Evolutionary conservation across 352 stramenopile species (phyloP), one percentile per base, ranked within the genome.

Genomic region (Globisporangium spiculum): DNA sequence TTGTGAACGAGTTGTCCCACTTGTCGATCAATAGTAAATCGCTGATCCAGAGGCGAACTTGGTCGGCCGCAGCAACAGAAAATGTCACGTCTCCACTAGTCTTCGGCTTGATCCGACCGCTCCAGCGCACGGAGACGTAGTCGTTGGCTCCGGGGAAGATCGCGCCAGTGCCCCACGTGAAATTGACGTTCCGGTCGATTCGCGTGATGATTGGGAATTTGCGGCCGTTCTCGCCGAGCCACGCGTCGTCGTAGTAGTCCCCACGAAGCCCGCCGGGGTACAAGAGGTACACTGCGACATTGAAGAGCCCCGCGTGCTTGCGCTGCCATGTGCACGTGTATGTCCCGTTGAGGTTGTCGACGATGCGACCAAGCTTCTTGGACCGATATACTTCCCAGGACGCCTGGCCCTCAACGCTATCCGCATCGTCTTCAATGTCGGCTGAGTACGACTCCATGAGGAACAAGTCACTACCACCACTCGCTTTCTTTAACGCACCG

Each of bases 171-270:
- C 72, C 76, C 86, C 86, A 93, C 34, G 83, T 92, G 58, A 94
- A 93, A 61, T 92, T 95, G 4, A 93, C 60, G 27, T 86, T 65
- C 4, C 74, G 74, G 72, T 93, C 87, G 46, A 92, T 81, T 2
- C 86, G 83, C 8, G 74, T 76, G 27, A 83, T 61, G 1, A 82
- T 56, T 7, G 72, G 66, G 5, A 52, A 24, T 22, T 26, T 27
- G n/a, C 14, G 52, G 30, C 58, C 53, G 48, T 71, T 58, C 20
- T 78, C 74, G 4, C 56, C 56, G 26, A 94, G 71, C 81, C 85
- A 93, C 7, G 83, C 67, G 65, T 92, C 83, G 16, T 60, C 71
- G 56, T 81, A 94, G 52, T 94, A 96, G 10, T 91, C 76, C 1
- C 88, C 86, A 27, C 66, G 72, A 14, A 96, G 67, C 2, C 88